Evolutionary conservation across 345 rosid species (phyloP), one percentile per base, ranked within the genome.

Genomic region (Moringa oleifera): DNA sequence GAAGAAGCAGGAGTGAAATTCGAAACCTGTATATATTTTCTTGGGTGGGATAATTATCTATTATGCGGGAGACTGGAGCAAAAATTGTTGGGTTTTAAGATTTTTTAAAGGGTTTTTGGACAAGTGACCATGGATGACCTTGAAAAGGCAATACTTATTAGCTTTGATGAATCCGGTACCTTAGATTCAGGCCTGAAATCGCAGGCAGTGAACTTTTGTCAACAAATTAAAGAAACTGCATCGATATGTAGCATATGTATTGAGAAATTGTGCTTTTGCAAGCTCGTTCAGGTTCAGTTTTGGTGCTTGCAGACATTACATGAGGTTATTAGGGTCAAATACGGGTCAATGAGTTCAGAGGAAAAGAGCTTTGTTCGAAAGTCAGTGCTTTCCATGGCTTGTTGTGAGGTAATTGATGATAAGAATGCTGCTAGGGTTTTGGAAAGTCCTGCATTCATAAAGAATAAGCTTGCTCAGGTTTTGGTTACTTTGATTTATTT

Each of bases 391-490:
- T 85, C 96, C 0, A 73, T 94, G 85, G 88, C 83, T 10, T 90
- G 91, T 74, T 75, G 58, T 46, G 90, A 85, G 65, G 63, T 55
- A 18, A 45, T 77, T 31, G 85, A 78, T 68, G 87, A 76, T 69
- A 77, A 73, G 62, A 71, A 64, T 62, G 80, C 74, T 63, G 74
- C 71, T 4, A 79, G 84, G 57, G 71, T 86, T 53, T 68, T 82
- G 60, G 94, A 81, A 45, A 81, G 89, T 51, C 92, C 95, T 23
- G 77, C 87, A 13, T 90, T 89, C 79, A 83, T 94, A 41, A 94
- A 78, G 62, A 94, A 94, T 64, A 94, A 94, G 84, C 96, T 94
- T 60, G 97, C 97, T 57, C 96, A 88, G 79, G 88, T 94, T 66
- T 70, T 94, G 75, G 95, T 83, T 60, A 85, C 91, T 57, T 67